These are phyloP conservation scores for Carnegiea gigantea DNA, from an alignment of 179 eudicot species.

Conservation along the genomic window DNA sequence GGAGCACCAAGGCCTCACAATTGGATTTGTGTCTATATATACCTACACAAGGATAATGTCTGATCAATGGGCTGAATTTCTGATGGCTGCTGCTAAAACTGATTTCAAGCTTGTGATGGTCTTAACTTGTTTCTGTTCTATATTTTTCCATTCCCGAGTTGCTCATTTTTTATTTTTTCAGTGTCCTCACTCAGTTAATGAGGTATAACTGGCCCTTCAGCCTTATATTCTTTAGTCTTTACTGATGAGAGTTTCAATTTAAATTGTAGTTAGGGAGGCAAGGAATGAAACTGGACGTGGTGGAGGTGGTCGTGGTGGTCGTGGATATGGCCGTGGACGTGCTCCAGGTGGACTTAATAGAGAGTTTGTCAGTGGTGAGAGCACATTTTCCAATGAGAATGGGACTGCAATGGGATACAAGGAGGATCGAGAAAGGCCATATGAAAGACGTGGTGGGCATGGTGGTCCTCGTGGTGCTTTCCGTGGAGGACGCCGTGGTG, in stretches of 20 bases:
- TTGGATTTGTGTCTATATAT: neutral
- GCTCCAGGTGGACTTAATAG: conserved; percentile 61
- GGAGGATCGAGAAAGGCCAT: conserved; percentile 45
- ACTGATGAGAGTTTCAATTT: neutral
- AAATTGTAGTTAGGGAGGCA: conserved; percentile 61
- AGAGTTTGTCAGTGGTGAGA: conserved; percentile 43
- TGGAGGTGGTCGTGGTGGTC: conserved; percentile 54
- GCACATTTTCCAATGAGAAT: conserved; percentile 41
- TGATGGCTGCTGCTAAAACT: neutral
- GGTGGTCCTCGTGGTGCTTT: conserved; percentile 60
- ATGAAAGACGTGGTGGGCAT: conserved; percentile 65
- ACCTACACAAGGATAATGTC: neutral
- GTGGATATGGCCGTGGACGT: conserved; percentile 59
- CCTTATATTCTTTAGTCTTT: neutral
- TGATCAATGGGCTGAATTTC: neutral
- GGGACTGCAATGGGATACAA: conserved; percentile 46
- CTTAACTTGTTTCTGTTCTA: neutral
- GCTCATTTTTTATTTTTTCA: neutral
- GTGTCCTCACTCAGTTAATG: neutral
- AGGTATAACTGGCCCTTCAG: neutral
- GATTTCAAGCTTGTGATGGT: neutral
- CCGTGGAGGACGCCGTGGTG: conserved; percentile 85
- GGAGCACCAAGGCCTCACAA: neutral
- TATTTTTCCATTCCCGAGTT: neutral
- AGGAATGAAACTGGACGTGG: conserved; percentile 49